Conservation (phyloP, 2,329 filamentous ascomycete genomes). For the Lachnellula subtilissima region DNA sequence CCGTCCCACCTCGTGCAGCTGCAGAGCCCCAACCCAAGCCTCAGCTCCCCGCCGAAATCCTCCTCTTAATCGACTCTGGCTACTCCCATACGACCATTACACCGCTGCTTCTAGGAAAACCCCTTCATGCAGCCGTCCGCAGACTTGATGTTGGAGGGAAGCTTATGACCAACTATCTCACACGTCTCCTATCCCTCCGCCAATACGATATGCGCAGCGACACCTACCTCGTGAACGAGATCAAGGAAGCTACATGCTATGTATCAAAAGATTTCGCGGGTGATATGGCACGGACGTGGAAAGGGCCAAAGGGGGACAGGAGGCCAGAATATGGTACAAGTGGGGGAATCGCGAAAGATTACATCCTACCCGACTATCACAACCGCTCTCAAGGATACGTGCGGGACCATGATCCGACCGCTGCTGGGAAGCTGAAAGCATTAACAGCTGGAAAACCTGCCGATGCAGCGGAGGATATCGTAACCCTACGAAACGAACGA, state of each 20-base stretch:
- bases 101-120: constrained; percentile 74
- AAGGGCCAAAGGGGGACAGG: constrained; percentile 60
- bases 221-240: constrained; percentile 87
- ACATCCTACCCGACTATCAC: constrained; percentile 80
- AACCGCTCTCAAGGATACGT: constrained; percentile 59
- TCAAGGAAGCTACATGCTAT: constrained; percentile 87
- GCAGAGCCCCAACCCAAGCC: constrained; percentile 27
- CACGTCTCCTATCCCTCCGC: constrained; percentile 80
- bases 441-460: constrained; percentile 38
- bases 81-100: constrained; percentile 92
- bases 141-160: constrained; percentile 90
- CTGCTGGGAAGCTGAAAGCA: constrained; percentile 47
- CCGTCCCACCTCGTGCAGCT: constrained; percentile 48
- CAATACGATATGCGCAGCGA: constrained; percentile 97
- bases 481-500: constrained; percentile 86
- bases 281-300: constrained; percentile 83
- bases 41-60: constrained; percentile 63
- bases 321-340: constrained; percentile 42
- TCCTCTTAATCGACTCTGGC: constrained; percentile 86
- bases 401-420: constrained; percentile 69
- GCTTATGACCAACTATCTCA: constrained; percentile 86
- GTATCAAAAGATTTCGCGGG: constrained; percentile 70
- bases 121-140: constrained; percentile 75
- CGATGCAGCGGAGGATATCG: constrained; percentile 64
- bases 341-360: constrained; percentile 74